Evolutionary conservation across 2,329 filamentous ascomycete genomes (phyloP).

Genomic region (Colletotrichum kahawae): DNA sequence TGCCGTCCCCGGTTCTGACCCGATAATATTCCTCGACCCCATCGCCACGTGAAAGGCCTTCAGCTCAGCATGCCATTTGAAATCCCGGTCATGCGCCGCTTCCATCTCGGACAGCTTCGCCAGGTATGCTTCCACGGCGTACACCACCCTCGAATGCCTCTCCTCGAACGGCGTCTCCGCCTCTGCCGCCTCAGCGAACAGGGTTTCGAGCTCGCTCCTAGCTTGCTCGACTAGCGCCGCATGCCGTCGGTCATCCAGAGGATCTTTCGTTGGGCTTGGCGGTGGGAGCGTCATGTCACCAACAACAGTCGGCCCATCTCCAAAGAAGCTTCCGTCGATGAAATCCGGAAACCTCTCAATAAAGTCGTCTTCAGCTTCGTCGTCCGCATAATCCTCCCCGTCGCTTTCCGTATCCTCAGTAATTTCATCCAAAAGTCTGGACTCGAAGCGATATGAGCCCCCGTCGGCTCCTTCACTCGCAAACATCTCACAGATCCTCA

Average conservation of each 20-base stretch:
- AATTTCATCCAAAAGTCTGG: neutral
- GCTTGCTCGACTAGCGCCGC: conserved; percentile 1
- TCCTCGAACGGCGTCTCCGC: conserved; percentile 8
- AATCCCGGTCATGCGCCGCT: conserved; percentile 10
- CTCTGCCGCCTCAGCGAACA: neutral
- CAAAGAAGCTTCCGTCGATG: neutral
- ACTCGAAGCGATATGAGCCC: neutral
- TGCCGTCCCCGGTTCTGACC: neutral
- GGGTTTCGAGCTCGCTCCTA: neutral
- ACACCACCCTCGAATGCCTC: conserved; percentile 5
- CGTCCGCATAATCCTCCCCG: neutral
- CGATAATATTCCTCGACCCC: neutral
- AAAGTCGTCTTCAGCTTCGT: conserved; percentile 4
- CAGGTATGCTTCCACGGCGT: conserved; percentile 15
- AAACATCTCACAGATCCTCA: conserved; percentile 18
- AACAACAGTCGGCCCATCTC: neutral
- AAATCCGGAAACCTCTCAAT: conserved; percentile 2
- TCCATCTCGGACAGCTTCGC: neutral
- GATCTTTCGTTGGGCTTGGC: neutral
- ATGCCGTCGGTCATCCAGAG: neutral
- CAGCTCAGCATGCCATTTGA: conserved; percentile 9
- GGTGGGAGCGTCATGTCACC: neutral
- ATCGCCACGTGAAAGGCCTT: neutral
- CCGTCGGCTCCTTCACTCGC: conserved; percentile 2
- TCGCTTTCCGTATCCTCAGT: neutral